phyloP scores from a whole-genome alignment of 2,329 filamentous ascomycete genomes.

The Beauveria varroae region DNA sequence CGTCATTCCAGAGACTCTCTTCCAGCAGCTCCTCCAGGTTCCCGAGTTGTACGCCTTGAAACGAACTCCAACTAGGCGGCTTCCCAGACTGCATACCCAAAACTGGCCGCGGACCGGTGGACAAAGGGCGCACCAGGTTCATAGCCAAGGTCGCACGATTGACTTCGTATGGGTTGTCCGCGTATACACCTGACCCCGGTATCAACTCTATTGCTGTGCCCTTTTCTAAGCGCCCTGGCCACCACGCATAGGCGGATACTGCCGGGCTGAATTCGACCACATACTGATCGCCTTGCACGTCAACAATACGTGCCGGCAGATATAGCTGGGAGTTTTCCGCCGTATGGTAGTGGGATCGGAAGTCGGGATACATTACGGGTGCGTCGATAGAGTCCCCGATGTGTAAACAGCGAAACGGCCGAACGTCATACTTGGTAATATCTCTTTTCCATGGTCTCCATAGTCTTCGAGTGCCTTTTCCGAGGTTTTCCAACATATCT shows the following conservation, averaged over 20 bases:
- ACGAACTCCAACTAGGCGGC: not conserved
- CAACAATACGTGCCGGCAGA: not conserved
- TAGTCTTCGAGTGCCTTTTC: constrained; percentile 10
- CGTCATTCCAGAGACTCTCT: constrained; percentile 12
- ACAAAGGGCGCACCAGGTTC: not conserved
- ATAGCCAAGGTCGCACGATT: not conserved
- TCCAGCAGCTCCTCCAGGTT: constrained; percentile 12
- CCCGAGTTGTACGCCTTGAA: constrained; percentile 10
- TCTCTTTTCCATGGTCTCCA: constrained; percentile 11
- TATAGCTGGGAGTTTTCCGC: not conserved
- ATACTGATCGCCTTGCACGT: not conserved
- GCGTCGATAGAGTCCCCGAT: constrained; percentile 9
- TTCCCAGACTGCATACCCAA: not conserved
- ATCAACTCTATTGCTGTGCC: not conserved
- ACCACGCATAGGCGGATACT: not conserved
- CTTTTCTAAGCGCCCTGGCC: not conserved
- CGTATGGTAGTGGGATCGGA: not conserved
- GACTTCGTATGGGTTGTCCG: not conserved
- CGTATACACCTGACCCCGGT: not conserved
- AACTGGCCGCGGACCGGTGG: not conserved
- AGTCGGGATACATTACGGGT: constrained; percentile 2
- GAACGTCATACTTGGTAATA: constrained; percentile 9
- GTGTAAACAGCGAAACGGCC: constrained; percentile 11
- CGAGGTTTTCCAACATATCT: constrained; percentile 1
- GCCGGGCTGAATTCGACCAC: not conserved